Base-by-base conservation (phyloP, 1,139 yeast species). In the Candida buenavistaensis region DNA sequence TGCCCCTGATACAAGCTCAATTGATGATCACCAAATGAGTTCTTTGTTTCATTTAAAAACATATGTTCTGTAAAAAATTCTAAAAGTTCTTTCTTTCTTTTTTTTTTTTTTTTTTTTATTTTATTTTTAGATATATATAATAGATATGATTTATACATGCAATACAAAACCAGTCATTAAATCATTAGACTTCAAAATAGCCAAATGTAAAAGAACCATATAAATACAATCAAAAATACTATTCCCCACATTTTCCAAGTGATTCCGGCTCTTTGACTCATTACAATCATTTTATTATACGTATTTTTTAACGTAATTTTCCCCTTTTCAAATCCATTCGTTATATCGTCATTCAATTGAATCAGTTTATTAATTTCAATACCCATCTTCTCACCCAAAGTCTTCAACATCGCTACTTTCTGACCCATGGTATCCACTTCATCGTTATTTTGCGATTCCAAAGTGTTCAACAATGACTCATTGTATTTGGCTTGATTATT, bases 161-260 rank as follows among this genome's bases (percentile, higher is more conserved):
- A 20, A 22, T 19, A 21, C 13, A 13, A 16, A 9, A n/a, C n/a
- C 21, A 23, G 13, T 30, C 22, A 19, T 11, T 17, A 17, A n/a
- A n/a, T n/a, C n/a, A n/a, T n/a, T n/a, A n/a, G n/a, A n/a, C n/a
- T n/a, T n/a, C n/a, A 77, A 43, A 68, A 64, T 35, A 80, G 50
- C 95, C 96, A 85, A n/a, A 88, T 89, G 72, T 82, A 82, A 58
- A 87, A 79, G 59, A 89, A 90, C 53, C 84, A 66, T 41, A 85
- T 46, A 33, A 75, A 67, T 8, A 89, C 79, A 13, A 85, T 50
- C 21, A 58, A 61, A 56, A 87, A 82, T 41, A 89, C 79, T 10
- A 68, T 54, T 26, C 84, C 62, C 97, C 97, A 89, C 52, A 80
- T 75, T 48, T 78, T 76, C 79, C 94, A 79, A 40, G 86, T 72